Evolutionary conservation across 2,329 filamentous ascomycete species (phyloP).

Genomic region (Geosmithia flava): DNA sequence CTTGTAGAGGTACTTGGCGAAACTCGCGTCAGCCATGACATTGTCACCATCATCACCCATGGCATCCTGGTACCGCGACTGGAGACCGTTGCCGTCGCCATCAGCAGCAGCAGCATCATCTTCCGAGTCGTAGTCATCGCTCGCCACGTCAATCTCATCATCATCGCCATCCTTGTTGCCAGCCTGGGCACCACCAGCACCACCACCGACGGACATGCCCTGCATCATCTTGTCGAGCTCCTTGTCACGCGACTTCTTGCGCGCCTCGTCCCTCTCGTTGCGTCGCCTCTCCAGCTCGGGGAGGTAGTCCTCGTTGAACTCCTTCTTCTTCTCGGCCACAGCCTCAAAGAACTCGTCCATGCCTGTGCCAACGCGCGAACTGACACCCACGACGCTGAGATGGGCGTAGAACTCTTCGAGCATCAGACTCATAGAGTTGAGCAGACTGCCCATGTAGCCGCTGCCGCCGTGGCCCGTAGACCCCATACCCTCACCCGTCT

Average conservation of each 20-base stretch:
- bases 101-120: conserved; percentile 49
- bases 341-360: conserved; percentile 90
- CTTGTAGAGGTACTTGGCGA: conserved; percentile 45
- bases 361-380: conserved; percentile 82
- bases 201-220: conserved; percentile 54
- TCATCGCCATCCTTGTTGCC: conserved; percentile 28
- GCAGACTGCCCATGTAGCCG: conserved; percentile 89
- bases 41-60: conserved; percentile 46
- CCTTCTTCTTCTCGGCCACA: conserved; percentile 72
- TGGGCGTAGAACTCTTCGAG: conserved; percentile 96
- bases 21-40: conserved; percentile 43
- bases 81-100: conserved; percentile 51
- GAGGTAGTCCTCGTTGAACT: conserved; percentile 84
- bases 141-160: conserved; percentile 38
- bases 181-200: conserved; percentile 16
- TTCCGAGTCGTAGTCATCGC: conserved; percentile 47
- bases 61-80: conserved; percentile 66
- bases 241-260: conserved; percentile 58
- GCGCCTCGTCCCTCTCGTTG: conserved; percentile 63
- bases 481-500: conserved; percentile 61
- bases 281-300: conserved; percentile 77
- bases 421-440: conserved; percentile 97
- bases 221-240: conserved; percentile 91
- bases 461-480: conserved; percentile 54
- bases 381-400: conserved; percentile 84